phyloP scores from a whole-genome alignment of 345 rosid genomes.

The Lumnitzera littorea region DNA sequence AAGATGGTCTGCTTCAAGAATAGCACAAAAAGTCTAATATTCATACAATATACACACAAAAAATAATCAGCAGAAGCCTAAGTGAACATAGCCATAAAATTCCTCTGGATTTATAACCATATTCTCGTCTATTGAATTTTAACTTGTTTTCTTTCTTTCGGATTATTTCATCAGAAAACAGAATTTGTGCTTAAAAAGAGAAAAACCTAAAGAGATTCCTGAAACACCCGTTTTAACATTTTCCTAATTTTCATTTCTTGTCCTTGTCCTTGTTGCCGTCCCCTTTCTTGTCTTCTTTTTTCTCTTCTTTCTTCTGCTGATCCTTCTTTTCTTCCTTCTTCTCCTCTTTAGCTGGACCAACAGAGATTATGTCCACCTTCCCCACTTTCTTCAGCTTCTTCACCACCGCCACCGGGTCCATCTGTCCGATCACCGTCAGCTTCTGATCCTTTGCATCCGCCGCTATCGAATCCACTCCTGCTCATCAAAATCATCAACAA shows the following conservation, averaged over 20 bases:
- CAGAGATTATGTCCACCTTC: slow-evolving; percentile 79
- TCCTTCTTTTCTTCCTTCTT: slow-evolving; percentile 78
- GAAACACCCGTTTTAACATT: too few relatives aligned
- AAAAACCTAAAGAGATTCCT: too few relatives aligned
- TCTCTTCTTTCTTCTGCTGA: slow-evolving; percentile 34
- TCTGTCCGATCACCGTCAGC: slow-evolving; percentile 72
- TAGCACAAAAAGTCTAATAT: too few relatives aligned
- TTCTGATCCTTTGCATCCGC: slow-evolving; percentile 89
- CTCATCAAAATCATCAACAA: neutral
- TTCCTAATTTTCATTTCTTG: slow-evolving; percentile 12
- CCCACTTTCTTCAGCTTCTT: slow-evolving; percentile 92
- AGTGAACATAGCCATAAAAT: too few relatives aligned
- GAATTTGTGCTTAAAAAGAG: too few relatives aligned
- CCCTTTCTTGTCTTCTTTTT: slow-evolving; percentile 36
- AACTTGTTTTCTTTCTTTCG: too few relatives aligned
- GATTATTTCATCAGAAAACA: too few relatives aligned
- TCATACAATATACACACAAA: too few relatives aligned
- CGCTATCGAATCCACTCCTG: slow-evolving; percentile 88
- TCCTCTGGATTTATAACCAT: too few relatives aligned
- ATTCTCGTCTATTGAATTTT: too few relatives aligned
- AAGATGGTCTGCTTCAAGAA: too few relatives aligned
- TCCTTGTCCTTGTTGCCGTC: slow-evolving; percentile 18
- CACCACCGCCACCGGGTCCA: slow-evolving; percentile 81
- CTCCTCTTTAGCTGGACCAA: slow-evolving; percentile 92
- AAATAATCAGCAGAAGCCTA: too few relatives aligned